Percentiles rank a stretch among this genome's conserved stretches.
phyloP scores from a whole-genome alignment of 139 green algal genomes.

The Ulvella scutata region DNA sequence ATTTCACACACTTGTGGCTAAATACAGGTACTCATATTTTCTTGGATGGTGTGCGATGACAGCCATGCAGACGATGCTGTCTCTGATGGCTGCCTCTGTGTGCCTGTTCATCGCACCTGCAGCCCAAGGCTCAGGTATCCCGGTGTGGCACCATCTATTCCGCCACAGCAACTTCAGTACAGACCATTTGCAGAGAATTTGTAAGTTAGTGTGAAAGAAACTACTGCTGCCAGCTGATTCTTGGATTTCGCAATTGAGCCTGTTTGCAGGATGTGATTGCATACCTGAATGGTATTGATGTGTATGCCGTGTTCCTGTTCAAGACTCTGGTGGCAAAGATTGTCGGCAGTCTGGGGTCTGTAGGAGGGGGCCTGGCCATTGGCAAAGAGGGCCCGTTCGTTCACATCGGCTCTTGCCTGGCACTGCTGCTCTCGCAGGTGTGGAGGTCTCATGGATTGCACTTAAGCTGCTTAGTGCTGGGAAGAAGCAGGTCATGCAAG shows the following conservation, averaged over 20 bases:
- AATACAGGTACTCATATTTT: too few relatives aligned
- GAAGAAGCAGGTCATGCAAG: too few relatives aligned
- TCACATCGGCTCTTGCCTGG: conserved; percentile 56
- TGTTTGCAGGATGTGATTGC: conserved; percentile 8
- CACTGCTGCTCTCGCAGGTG: conserved; percentile 35
- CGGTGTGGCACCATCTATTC: too few relatives aligned
- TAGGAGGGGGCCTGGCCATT: conserved; percentile 59
- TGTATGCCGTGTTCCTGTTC: conserved; percentile 47
- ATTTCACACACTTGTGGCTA: too few relatives aligned
- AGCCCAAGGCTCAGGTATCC: conserved; percentile 58
- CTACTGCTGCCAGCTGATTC: not conserved
- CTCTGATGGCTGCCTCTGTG: conserved; percentile 25
- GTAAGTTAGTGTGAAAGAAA: conserved; percentile 51
- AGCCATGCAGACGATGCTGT: conserved; percentile 40
- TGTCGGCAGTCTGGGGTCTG: conserved; percentile 33
- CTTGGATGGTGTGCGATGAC: conserved; percentile 37
- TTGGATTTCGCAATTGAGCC: too few relatives aligned
- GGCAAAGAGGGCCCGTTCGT: conserved; percentile 78
- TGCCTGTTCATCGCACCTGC: conserved; percentile 36
- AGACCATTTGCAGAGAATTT: too few relatives aligned
- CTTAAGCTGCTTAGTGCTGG: too few relatives aligned
- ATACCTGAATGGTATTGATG: conserved; percentile 70
- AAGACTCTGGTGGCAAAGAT: conserved; percentile 61
- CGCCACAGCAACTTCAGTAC: too few relatives aligned
- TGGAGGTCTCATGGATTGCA: not conserved